Percentiles rank a stretch among this genome's conserved stretches.
Evolutionary conservation across 2,329 filamentous ascomycete species (phyloP).

Genomic region (Aspergillus terreus): DNA sequence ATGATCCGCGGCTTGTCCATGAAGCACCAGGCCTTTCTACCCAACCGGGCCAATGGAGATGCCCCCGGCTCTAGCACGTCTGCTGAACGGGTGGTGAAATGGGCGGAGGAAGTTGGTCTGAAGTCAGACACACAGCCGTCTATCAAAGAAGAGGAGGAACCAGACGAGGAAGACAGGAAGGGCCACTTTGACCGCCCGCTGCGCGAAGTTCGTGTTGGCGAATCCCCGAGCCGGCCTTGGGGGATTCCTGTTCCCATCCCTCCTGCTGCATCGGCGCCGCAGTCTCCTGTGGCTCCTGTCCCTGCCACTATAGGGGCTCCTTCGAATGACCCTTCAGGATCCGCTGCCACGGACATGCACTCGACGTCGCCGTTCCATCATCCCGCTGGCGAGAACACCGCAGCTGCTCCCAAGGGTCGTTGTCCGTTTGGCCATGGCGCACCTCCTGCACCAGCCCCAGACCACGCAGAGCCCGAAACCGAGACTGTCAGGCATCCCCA

Average conservation of each 20-base stretch:
- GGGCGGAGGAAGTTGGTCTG: conserved; percentile 73
- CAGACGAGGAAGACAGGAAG: conserved; percentile 56
- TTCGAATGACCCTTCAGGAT: conserved; percentile 9
- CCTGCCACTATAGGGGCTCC: conserved; percentile 17
- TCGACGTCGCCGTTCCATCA: conserved; percentile 10
- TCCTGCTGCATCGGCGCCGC: conserved; percentile 26
- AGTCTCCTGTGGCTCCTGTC: conserved; percentile 20
- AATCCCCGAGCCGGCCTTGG: conserved; percentile 91
- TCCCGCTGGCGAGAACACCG: conserved; percentile 2
- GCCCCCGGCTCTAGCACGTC: conserved; percentile 43
- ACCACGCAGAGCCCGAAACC: conserved; percentile 11
- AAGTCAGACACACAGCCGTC: conserved; percentile 42
- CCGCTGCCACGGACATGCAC: conserved; percentile 12
- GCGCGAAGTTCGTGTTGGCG: conserved; percentile 86
- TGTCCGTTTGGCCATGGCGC: conserved; percentile 35
- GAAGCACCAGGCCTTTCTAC: conserved; percentile 84
- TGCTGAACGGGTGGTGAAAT: conserved; percentile 73
- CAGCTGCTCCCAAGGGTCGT: conserved; percentile 21
- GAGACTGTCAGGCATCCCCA: conserved; percentile 14
- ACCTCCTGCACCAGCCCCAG: conserved; percentile 15
- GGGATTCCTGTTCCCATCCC: conserved; percentile 75
- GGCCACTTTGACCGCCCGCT: conserved; percentile 79
- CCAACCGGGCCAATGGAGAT: conserved; percentile 42
- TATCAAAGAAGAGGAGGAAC: conserved; percentile 39
- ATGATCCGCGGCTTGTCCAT: conserved; percentile 90